phyloP scores from a whole-genome alignment of 108 stramenopile genomes.

The Discostella stelligeroides region DNA sequence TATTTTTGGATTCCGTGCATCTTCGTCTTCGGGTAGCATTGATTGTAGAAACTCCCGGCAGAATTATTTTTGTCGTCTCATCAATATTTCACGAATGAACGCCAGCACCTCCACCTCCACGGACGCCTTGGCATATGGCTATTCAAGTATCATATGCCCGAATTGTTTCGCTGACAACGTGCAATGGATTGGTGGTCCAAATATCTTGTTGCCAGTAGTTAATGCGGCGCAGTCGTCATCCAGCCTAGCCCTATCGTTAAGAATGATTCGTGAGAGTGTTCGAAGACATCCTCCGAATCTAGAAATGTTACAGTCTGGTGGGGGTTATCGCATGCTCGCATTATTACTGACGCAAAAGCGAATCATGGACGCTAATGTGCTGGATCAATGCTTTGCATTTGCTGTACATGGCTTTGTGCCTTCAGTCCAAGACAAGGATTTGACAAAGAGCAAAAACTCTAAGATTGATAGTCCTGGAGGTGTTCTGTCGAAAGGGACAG shows the following conservation, averaged over 20 bases:
- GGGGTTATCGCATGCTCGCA: slow-evolving; percentile 83
- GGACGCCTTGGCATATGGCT: slow-evolving; percentile 78
- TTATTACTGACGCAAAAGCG: slow-evolving; percentile 76
- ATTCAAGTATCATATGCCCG: slow-evolving; percentile 71
- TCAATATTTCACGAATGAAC: slow-evolving; percentile 77
- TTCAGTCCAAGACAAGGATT: slow-evolving; percentile 46
- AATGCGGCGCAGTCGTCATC: slow-evolving; percentile 68
- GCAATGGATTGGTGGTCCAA: slow-evolving; percentile 87
- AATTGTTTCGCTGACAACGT: slow-evolving; percentile 85
- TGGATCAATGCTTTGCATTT: slow-evolving; percentile 87
- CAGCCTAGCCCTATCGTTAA: slow-evolving; percentile 69
- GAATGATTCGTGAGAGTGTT: slow-evolving; percentile 74
- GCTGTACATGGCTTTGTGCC: slow-evolving; percentile 84
- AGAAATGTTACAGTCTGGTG: slow-evolving; percentile 82
- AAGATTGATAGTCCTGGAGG: slow-evolving; percentile 31
- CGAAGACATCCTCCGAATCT: slow-evolving; percentile 80
- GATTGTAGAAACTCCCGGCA: slow-evolving; percentile 30
- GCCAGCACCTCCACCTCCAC: slow-evolving; percentile 59
- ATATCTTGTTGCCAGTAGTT: slow-evolving; percentile 76
- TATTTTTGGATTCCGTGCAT: slow-evolving; percentile 77
- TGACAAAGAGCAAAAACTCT: slow-evolving; percentile 26
- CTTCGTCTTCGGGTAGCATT: slow-evolving; percentile 30
- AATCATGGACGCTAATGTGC: slow-evolving; percentile 69
- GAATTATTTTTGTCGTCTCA: slow-evolving; percentile 55
- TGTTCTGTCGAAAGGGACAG: slow-evolving; percentile 41